Conservation (phyloP, 441 rosid species). For the Biscutella laevigata region DNA sequence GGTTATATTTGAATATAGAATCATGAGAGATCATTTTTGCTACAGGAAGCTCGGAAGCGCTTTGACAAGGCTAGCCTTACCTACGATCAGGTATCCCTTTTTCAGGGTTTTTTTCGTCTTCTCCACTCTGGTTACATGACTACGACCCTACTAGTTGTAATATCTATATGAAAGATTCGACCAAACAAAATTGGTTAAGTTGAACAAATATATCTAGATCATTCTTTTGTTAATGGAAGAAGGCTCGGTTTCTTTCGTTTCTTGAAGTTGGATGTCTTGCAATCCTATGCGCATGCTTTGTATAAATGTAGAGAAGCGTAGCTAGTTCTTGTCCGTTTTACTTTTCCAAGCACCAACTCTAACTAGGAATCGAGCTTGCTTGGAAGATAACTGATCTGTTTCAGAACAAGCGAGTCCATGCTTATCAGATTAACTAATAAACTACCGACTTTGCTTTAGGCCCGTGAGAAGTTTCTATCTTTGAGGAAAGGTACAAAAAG, state of each 20-base stretch:
- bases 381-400: neutral
- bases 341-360: neutral
- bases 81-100: constrained; percentile 74
- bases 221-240: neutral
- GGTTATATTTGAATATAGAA: constrained; percentile 1
- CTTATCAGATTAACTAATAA: neutral
- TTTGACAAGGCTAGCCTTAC: constrained; percentile 96
- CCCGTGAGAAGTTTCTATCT: constrained; percentile 95
- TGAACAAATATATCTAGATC: neutral
- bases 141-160: neutral
- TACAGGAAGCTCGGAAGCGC: constrained; percentile 94
- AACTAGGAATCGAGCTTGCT: neutral
- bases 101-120: constrained; percentile 1
- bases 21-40: constrained; percentile 27
- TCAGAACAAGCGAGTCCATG: neutral
- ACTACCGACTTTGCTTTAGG: constrained; percentile 36
- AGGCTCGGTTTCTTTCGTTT: neutral
- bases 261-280: neutral
- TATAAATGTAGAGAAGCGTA: neutral
- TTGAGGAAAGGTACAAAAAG: constrained; percentile 88
- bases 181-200: neutral
- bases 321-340: neutral
- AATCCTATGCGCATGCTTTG: neutral
- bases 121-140: neutral
- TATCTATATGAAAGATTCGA: neutral